Base-by-base conservation (phyloP, 768 basidiomycete genomes). In the Boletus sp. region DNA sequence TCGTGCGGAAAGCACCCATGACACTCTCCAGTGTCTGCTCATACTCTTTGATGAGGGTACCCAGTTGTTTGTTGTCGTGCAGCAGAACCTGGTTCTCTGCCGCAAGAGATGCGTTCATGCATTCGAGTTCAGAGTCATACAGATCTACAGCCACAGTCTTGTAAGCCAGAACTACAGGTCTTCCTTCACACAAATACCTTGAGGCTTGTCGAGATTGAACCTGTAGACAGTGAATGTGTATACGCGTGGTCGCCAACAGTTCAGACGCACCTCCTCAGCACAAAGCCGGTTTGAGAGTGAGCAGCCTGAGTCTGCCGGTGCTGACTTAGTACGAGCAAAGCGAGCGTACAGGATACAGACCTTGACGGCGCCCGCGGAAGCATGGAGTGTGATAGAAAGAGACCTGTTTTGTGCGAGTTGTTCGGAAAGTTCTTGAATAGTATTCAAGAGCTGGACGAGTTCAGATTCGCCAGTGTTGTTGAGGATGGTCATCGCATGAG, bases 11-110 rank as follows among this genome's bases (percentile, higher is more conserved):
- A 30, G 75, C 66, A 80, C 86, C 83, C 97, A 99, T 99, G 44
- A 98, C 84, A 7, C 82, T 90, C 73, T 99, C 97, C 33, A 99
- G 76, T 1, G 96, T 98, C 67, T 92, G 90, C 70, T 99, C 97
- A 67, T 97, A 98, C 70, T 99, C 97, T 66, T 94, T 94, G 65
- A 98, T 87, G 52, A 99, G 77, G 6, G 81, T 77, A 61, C 88
- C 91, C 33, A 99, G 80, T 64, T 98, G 96, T 70, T 97, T 96
- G 78, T 98, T 99, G 75, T 98, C 97, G 64, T 96, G 84, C 65
- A 91, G 84, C 42, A 99, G 77, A 7, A 77, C 74, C 63, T 90
- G 87, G 69, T 98, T 99, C 71, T 99, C 95, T 24, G 81, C 74
- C 5, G 81, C 75, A 65, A 98, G 87, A 47, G 83, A 79, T 5